Evolutionary conservation across 2,329 filamentous ascomycete genomes (phyloP).

Genomic region (Penicillium sp.): DNA sequence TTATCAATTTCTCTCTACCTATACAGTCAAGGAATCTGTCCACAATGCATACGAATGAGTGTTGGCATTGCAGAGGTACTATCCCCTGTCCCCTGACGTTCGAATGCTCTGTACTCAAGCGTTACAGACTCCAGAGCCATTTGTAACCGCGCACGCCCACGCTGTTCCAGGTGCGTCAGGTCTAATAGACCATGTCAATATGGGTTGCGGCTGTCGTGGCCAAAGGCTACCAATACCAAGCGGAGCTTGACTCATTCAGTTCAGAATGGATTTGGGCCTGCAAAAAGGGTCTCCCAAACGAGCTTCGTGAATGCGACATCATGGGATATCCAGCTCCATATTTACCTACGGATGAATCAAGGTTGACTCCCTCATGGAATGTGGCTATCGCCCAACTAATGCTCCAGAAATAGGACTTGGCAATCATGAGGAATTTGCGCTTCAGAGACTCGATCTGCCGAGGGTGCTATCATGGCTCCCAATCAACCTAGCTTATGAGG

Average conservation of each 20-base stretch:
- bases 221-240: slow-evolving; percentile 11
- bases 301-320: slow-evolving; percentile 9
- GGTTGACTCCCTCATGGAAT: slow-evolving; percentile 4
- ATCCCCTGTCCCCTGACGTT: not conserved
- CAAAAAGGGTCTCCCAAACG: slow-evolving; percentile 7
- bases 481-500: slow-evolving; percentile 4
- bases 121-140: slow-evolving; percentile 1
- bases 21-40: not conserved
- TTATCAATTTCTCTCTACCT: slow-evolving; percentile 1
- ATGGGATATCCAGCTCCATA: slow-evolving; percentile 8
- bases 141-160: slow-evolving; percentile 9
- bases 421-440: slow-evolving; percentile 4
- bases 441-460: slow-evolving; percentile 3
- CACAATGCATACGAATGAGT: slow-evolving; percentile 7
- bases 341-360: slow-evolving; percentile 10
- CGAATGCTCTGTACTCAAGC: slow-evolving; percentile 1
- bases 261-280: slow-evolving; percentile 2
- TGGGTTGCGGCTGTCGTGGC: slow-evolving; percentile 9
- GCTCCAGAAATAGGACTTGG: slow-evolving; percentile 8
- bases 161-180: slow-evolving; percentile 8
- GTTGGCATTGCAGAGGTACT: slow-evolving; percentile 6
- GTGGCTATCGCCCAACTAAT: slow-evolving; percentile 6
- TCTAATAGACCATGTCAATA: slow-evolving; percentile 10
- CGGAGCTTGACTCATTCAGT: slow-evolving; percentile 9
- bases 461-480: slow-evolving; percentile 10